Percentiles rank a stretch among this genome's conserved stretches.
phyloP scores from a whole-genome alignment of 1,284 basidiomycete species.

The Cutaneotrichosporon curvatum region DNA sequence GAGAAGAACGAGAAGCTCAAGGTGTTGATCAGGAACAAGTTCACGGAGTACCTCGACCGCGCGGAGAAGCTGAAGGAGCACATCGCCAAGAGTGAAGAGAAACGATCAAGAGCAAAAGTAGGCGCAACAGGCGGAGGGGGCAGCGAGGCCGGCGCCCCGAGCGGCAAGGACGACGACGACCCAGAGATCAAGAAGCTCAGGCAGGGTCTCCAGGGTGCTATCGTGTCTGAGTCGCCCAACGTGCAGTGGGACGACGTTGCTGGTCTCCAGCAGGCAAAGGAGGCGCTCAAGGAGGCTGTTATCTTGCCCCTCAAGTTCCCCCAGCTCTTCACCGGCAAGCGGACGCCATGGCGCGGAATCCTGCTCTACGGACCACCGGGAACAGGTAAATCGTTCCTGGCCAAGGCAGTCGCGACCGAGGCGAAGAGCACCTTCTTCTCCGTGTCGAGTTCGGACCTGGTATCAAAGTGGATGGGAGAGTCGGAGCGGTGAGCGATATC shows the following conservation, averaged over 20 bases:
- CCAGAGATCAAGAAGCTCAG: constrained; percentile 93
- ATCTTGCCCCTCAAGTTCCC: constrained; percentile 99
- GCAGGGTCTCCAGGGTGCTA: constrained; percentile 77
- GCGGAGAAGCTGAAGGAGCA: constrained; percentile 90
- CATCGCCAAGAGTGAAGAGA: constrained; percentile 60
- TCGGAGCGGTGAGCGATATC: constrained; percentile 74
- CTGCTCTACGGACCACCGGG: constrained; percentile 92
- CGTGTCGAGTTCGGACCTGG: constrained; percentile 88
- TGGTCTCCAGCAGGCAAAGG: constrained; percentile 88
- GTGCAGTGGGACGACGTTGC: constrained; percentile 98
- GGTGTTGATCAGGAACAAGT: constrained; percentile 77
- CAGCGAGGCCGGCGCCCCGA: constrained; percentile 56
- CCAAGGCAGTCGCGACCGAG: constrained; percentile 97
- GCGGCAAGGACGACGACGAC: constrained; percentile 71
- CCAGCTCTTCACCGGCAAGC: constrained; percentile 94
- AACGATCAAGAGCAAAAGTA: constrained; percentile 65
- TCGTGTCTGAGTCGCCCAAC: constrained; percentile 89
- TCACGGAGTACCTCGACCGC: constrained; percentile 83
- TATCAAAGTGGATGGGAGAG: constrained; percentile 99
- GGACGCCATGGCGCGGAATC: constrained; percentile 94
- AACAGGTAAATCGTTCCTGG: constrained; percentile 86
- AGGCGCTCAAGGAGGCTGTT: constrained; percentile 94
- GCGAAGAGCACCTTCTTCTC: constrained; percentile 99
- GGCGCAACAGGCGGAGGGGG: constrained; percentile 64
- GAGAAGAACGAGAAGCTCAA: constrained; percentile 96